phyloP scores from a whole-genome alignment of 2,329 filamentous ascomycete genomes.

The Coniochaeta sp. region DNA sequence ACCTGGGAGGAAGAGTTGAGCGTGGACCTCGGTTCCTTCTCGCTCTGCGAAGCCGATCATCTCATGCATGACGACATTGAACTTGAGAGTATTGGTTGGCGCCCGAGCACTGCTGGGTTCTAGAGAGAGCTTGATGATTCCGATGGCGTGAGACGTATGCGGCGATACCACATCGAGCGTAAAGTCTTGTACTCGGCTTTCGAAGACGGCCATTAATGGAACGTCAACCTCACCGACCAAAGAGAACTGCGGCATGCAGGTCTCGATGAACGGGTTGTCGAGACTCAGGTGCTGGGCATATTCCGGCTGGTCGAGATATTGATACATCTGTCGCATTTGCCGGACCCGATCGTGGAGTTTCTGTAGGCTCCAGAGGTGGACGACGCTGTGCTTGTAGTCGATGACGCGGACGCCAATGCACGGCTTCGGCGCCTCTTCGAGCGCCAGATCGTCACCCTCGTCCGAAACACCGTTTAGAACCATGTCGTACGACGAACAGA shows the following conservation, averaged over 20 bases:
- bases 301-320: slow-evolving; percentile 92
- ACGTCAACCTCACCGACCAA: slow-evolving; percentile 90
- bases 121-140: slow-evolving; percentile 82
- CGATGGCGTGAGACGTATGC: slow-evolving; percentile 84
- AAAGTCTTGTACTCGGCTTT: slow-evolving; percentile 91
- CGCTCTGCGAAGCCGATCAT: slow-evolving; percentile 90
- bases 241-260: slow-evolving; percentile 86
- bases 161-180: slow-evolving; percentile 84
- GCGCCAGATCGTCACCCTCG: slow-evolving; percentile 73
- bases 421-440: slow-evolving; percentile 78
- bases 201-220: slow-evolving; percentile 85
- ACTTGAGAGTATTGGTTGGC: slow-evolving; percentile 87
- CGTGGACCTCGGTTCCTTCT: slow-evolving; percentile 92
- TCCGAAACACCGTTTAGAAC: slow-evolving; percentile 84
- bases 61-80: slow-evolving; percentile 98
- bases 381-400: slow-evolving; percentile 79
- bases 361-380: slow-evolving; percentile 90
- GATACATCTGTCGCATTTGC: slow-evolving; percentile 93
- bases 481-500: slow-evolving; percentile 94
- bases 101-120: slow-evolving; percentile 92
- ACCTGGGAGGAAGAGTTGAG: slow-evolving; percentile 91
- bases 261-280: slow-evolving; percentile 87
- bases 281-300: slow-evolving; percentile 89
- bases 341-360: slow-evolving; percentile 84
- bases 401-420: slow-evolving; percentile 87